phyloP scores from a whole-genome alignment of 345 rosid genomes.

The Mercurialis annua region DNA sequence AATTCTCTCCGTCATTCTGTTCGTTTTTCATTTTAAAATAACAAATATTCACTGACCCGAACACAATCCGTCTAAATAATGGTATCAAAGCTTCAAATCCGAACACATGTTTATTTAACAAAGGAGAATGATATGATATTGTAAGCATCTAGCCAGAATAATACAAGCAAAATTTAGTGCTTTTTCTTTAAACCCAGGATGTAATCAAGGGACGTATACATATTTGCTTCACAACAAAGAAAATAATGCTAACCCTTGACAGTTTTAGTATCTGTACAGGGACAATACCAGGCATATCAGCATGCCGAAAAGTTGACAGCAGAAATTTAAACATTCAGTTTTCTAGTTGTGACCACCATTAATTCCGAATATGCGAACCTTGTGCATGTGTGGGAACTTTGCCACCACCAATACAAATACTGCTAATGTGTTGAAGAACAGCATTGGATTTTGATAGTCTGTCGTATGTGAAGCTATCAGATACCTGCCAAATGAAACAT shows the following conservation, averaged over 20 bases:
- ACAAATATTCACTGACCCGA: no score
- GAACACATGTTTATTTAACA: no score
- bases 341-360: constrained; percentile 22
- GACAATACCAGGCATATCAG: constrained; percentile 20
- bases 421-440: constrained; percentile 33
- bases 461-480: constrained; percentile 34
- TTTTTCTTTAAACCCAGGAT: constrained; percentile 8
- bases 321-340: constrained; percentile 5
- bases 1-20: no score
- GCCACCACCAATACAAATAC: constrained; percentile 34
- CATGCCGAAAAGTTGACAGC: constrained; percentile 14
- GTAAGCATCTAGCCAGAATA: background rate
- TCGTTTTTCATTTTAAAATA: no score
- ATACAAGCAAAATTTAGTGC: background rate
- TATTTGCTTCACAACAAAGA: constrained; percentile 19
- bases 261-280: constrained; percentile 36
- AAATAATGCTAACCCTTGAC: constrained; percentile 25
- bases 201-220: constrained; percentile 20
- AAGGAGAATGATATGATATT: background rate
- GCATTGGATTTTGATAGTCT: constrained; percentile 34
- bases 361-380: constrained; percentile 35
- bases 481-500: constrained; percentile 23
- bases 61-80: no score
- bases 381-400: constrained; percentile 38
- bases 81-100: no score